Evolutionary conservation across 2,329 filamentous ascomycete species (phyloP).

Genomic region (Aspergillus flavus): DNA sequence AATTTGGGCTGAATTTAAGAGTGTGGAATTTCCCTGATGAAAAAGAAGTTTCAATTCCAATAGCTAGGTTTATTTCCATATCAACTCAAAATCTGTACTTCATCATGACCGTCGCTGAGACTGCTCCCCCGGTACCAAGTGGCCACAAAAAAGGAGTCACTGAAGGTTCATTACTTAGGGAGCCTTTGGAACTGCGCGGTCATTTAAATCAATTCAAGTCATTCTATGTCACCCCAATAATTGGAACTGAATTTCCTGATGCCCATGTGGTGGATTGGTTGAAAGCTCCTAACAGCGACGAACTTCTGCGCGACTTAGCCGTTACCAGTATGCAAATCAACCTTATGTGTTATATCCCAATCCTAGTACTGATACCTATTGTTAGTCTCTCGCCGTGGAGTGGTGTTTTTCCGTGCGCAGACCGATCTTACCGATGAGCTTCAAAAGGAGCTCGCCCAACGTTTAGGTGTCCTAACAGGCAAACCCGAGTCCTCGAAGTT

Average conservation of each 20-base stretch:
- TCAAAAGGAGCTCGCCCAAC: constrained; percentile 54
- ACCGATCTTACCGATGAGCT: constrained; percentile 49
- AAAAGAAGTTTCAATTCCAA: no score
- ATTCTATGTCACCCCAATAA: constrained; percentile 53
- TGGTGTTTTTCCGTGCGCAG: constrained; percentile 55
- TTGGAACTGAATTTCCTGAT: constrained; percentile 52
- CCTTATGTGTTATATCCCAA: no score
- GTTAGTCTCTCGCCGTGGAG: constrained; percentile 53
- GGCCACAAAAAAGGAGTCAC: no score
- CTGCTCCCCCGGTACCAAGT: no score
- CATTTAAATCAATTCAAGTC: constrained; percentile 46
- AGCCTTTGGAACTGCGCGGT: constrained; percentile 42
- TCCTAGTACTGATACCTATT: background rate
- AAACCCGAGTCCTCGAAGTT: constrained; percentile 45
- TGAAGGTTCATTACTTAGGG: background rate
- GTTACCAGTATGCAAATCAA: constrained; percentile 24
- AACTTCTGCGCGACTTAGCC: constrained; percentile 29
- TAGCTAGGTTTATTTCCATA: no score
- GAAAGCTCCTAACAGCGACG: constrained; percentile 25
- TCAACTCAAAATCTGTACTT: no score
- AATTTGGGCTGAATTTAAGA: no score
- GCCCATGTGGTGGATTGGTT: constrained; percentile 52
- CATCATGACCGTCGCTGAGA: no score
- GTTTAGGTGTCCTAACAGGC: constrained; percentile 47
- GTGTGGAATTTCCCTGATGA: no score